Base-by-base conservation (phyloP, 2,329 filamentous ascomycete genomes). In the Diaporthe australafricana region DNA sequence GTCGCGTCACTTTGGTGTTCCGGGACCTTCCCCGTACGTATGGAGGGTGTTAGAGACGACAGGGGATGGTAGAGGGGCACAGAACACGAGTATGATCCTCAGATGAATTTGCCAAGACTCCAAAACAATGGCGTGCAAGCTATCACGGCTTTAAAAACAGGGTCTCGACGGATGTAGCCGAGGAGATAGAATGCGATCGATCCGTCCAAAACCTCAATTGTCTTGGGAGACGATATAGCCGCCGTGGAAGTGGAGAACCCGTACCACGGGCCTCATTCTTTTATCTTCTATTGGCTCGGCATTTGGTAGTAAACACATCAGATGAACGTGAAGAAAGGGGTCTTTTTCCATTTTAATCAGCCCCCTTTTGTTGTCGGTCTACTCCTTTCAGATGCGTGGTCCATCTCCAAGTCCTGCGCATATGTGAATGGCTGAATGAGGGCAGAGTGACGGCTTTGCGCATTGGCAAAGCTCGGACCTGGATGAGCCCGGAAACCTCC, bases 391-490 rank as follows among this genome's bases (percentile, higher is more conserved):
- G 45, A 9, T 20, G 25, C 22, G 25, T 14, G 27, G 22, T 45
- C 38, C 7, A 2, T 30, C 38, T 14, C 22, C 27, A 52, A 27
- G 32, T 40, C n/a, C 32, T 20, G 35, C 55, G 55, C 35, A 22
- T 9, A 60, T 57, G 14, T 57, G 22, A 8, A 42, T 30, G 56
- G 16, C 17, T 7, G 52, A 22, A 20, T 16, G 12, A 14, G 35
- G 35, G 14, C 22, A 30, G 56, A 30, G 56, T n/a, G 38, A 47
- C 27, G 40, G 40, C 14, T 8, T 22, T 35, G 42, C 57, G 57
- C 57, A 22, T 47, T 63, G 57, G 30, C 30, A 20, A 35, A 48
- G 57, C 57, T 63, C n/a, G 40, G 57, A 14, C 57, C 27, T 35
- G 11, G 8, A 47, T 42, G 27, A 27, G 60, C 6, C 60, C 60